Percentiles rank a stretch among this genome's conserved stretches.
Conservation (phyloP, 2,329 filamentous ascomycete species). For the Macrophomina pseudophaseolina region DNA sequence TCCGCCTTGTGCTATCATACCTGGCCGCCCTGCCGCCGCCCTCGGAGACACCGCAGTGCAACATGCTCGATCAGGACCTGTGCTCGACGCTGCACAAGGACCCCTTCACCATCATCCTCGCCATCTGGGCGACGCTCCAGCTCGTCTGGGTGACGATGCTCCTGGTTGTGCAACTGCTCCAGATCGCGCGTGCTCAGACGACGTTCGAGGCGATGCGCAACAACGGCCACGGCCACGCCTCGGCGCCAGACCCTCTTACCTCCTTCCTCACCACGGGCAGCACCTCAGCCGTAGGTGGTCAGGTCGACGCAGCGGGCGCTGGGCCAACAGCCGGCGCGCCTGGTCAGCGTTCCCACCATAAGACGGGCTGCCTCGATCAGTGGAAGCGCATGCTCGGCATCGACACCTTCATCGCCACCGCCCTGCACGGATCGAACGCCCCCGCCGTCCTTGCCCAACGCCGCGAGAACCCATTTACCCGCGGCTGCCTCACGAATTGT, state of each 20-base stretch:
- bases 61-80: constrained; percentile 72
- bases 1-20: constrained; percentile 68
- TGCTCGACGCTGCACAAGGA: constrained; percentile 82
- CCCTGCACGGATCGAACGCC: constrained; percentile 72
- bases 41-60: constrained; percentile 57
- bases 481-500: constrained; percentile 85
- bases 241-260: constrained; percentile 63
- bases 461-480: constrained; percentile 80
- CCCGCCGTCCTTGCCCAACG: constrained; percentile 54
- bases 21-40: constrained; percentile 60
- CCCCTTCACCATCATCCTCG: constrained; percentile 79
- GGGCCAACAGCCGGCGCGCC: constrained; percentile 57
- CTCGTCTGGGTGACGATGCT: constrained; percentile 98
- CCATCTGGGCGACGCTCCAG: constrained; percentile 81
- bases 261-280: constrained; percentile 76
- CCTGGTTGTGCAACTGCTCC: constrained; percentile 88
- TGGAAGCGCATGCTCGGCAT: constrained; percentile 87
- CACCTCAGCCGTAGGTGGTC: constrained; percentile 68
- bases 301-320: constrained; percentile 58
- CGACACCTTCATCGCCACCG: constrained; percentile 92
- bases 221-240: constrained; percentile 64
- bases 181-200: constrained; percentile 90
- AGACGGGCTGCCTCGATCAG: constrained; percentile 72
- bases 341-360: constrained; percentile 62
- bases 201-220: constrained; percentile 97